These are phyloP conservation scores for Chlamydomonas eustigma DNA, from an alignment of 139 green algal genomes.

Conservation along the genomic window DNA sequence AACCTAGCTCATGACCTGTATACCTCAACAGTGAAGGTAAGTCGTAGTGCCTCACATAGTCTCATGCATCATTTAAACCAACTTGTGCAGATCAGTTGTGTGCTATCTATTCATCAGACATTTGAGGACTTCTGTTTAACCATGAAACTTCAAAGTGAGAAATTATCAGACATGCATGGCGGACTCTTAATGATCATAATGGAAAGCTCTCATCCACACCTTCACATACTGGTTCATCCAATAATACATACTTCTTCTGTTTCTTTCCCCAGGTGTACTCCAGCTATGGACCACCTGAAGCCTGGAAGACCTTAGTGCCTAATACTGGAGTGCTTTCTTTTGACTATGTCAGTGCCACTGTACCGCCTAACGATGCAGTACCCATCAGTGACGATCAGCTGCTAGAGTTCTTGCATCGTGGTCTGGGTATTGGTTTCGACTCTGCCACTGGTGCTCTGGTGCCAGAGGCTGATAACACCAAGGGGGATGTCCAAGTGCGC, in stretches of 20 bases:
- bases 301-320: constrained; percentile 49
- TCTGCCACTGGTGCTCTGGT: neutral
- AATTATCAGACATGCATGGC: too few species aligned
- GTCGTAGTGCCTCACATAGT: too few species aligned
- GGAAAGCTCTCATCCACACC: too few species aligned
- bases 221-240: too few species aligned
- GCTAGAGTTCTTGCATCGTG: constrained; percentile 18
- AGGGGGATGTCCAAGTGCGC: constrained; percentile 15
- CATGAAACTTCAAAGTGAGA: too few species aligned
- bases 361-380: neutral
- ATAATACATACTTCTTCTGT: too few species aligned
- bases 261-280: constrained; percentile 17
- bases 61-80: too few species aligned
- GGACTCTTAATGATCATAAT: too few species aligned
- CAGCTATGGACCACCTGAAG: constrained; percentile 45
- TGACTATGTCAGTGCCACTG: constrained; percentile 40
- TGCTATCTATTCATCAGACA: too few species aligned
- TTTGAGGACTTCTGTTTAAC: too few species aligned
- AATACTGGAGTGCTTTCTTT: constrained; percentile 42
- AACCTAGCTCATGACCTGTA: constrained; percentile 60
- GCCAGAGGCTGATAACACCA: constrained; percentile 2
- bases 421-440: constrained; percentile 17
- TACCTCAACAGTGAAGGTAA: constrained; percentile 19
- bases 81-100: too few species aligned
- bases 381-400: constrained; percentile 16